Base-by-base conservation (phyloP, 331 rosid species). In the Prunus yedoensis region DNA sequence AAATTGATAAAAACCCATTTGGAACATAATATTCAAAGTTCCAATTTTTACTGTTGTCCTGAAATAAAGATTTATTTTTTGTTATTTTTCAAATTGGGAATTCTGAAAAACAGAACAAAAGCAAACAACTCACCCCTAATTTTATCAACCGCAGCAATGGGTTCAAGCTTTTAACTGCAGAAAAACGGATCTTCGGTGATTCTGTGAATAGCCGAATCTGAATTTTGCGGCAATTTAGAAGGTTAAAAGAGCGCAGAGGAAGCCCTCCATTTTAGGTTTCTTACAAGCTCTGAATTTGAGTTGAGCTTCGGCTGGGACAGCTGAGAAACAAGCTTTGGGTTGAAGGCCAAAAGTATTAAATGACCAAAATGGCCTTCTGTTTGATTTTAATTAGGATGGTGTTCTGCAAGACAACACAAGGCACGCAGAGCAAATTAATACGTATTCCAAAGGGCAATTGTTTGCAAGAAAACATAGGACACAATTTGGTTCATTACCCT, bases 131-230 rank as follows among this genome's bases (percentile, higher is more conserved):
- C 57, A 79, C 82, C 74, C 49, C n/a, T 2, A 73, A 45, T 25
- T 43, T 59, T 14, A 65, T 28, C 43, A 71, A 72, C 67, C 17
- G 14, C 77, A 64, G 80, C 18, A 47, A 69, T 68, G 62, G 73
- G 11, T 38, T 54, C 41, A 38, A 65, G 54, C 56, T 28, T 35
- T 35, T n/a, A 57, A 23, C 57, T 23, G 58, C 12, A 58, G 68
- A 56, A 49, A 54, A 49, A 54, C 59, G 45, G 76, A 72, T 72
- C 76, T 47, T 57, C 66, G 7, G 43, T 2, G 66, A 11, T 60
- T 16, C 57, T 21, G 77, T 23, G 49, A 49, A 46, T 18, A 27
- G 13, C 45, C 5, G 21, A 47, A 73, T 18, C 49, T 46, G 15
- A 47, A 60, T 25, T 25, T 25, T 60, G 47, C 46, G 1, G 43